Percentiles rank a stretch among this genome's conserved stretches.
Conservation (phyloP, 225 moss, liverwort and hornwort species). For the Polytrichum formosum region DNA sequence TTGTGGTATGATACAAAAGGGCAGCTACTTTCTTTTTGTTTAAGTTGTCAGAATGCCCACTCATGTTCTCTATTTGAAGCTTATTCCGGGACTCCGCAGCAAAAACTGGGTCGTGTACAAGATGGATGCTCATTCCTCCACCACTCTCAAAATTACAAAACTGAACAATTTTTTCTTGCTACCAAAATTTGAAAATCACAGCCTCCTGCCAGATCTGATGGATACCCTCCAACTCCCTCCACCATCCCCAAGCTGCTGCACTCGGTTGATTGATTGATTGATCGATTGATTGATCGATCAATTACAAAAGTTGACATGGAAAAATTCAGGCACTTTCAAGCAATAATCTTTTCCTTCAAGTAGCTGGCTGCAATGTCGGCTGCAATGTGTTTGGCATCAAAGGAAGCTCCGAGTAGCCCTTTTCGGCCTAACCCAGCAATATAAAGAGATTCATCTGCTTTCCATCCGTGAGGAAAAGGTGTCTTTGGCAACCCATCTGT, state of each 20-base stretch:
- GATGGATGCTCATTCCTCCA: conserved; percentile 20
- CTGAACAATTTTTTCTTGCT: neutral
- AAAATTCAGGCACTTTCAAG: conserved; percentile 23
- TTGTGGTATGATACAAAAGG: conserved; percentile 40
- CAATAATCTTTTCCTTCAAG: conserved; percentile 12
- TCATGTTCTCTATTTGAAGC: conserved; percentile 8
- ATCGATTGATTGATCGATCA: neutral
- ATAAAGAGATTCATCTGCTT: conserved; percentile 63
- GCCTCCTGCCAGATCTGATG: neutral
- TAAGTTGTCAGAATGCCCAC: conserved; percentile 19
- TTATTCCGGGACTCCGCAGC: conserved; percentile 19
- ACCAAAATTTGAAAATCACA: neutral
- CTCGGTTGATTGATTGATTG: conserved; percentile 5
- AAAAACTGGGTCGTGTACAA: conserved; percentile 35
- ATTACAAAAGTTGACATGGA: conserved; percentile 20
- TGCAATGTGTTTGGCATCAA: conserved; percentile 68
- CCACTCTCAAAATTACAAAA: neutral
- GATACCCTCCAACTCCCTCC: neutral
- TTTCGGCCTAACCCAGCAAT: conserved; percentile 66
- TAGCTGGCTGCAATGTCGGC: conserved; percentile 25
- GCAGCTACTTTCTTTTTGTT: neutral
- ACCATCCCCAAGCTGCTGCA: conserved; percentile 28
- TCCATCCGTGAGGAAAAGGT: conserved; percentile 63
- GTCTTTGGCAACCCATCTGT: conserved; percentile 44
- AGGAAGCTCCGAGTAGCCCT: conserved; percentile 64